phyloP scores from a whole-genome alignment of 495 filamentous ascomycete genomes.

The Aspergillus bridgeri region DNA sequence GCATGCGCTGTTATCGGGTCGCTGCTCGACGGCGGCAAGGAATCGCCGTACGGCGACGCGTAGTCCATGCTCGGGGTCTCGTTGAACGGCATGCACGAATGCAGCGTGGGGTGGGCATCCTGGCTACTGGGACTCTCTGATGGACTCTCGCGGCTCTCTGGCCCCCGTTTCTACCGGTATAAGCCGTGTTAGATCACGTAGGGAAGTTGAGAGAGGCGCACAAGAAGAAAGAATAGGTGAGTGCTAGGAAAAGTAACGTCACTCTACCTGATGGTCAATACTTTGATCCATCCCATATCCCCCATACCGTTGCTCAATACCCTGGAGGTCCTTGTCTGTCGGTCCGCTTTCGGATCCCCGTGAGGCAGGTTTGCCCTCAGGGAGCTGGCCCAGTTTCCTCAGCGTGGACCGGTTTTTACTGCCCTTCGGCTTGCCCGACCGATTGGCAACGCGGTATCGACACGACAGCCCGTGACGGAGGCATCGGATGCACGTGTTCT shows the following conservation, averaged over 20 bases:
- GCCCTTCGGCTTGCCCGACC: constrained; percentile 47
- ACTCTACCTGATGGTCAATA: neutral
- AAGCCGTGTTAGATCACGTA: neutral
- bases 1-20: constrained; percentile 25
- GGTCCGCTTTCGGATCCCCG: constrained; percentile 2
- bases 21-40: constrained; percentile 5
- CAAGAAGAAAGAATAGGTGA: neutral
- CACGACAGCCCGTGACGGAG: constrained; percentile 44
- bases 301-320: neutral
- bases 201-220: neutral
- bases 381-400: constrained; percentile 40
- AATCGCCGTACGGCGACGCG: constrained; percentile 6
- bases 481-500: constrained; percentile 42
- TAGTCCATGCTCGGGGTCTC: constrained; percentile 15
- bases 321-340: constrained; percentile 1
- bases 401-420: constrained; percentile 47
- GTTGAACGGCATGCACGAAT: constrained; percentile 10
- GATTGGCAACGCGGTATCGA: constrained; percentile 44
- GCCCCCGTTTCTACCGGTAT: constrained; percentile 3
- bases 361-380: constrained; percentile 29
- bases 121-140: constrained; percentile 19
- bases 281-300: neutral
- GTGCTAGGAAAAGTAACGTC: neutral
- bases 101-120: constrained; percentile 3
- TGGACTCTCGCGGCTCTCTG: constrained; percentile 8